A percentile compares a stretch with the other conserved stretches of the same genome.
These are phyloP conservation scores for Termitomyces sp. DNA, from an alignment of 768 basidiomycete genomes.

Conservation along the genomic window DNA sequence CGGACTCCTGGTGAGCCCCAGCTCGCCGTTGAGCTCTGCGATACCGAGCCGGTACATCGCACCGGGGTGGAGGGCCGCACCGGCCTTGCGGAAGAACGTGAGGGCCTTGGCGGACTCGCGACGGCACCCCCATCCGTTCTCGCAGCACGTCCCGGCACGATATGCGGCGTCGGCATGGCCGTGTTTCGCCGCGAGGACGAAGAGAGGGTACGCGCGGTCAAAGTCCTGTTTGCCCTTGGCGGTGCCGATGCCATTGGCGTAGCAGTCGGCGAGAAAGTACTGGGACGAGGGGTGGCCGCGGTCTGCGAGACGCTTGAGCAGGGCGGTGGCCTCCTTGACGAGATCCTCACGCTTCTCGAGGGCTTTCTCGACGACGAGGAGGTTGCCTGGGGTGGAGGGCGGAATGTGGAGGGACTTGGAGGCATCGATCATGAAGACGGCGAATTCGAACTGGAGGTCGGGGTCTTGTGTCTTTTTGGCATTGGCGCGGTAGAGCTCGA, in stretches of 20 bases:
- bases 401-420: slow-evolving; percentile 87
- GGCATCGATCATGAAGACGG: slow-evolving; percentile 98
- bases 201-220: slow-evolving; percentile 93
- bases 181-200: slow-evolving; percentile 94
- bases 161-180: slow-evolving; percentile 94
- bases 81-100: slow-evolving; percentile 91
- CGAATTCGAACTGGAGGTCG: slow-evolving; percentile 96
- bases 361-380: slow-evolving; percentile 77
- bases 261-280: slow-evolving; percentile 98
- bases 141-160: slow-evolving; percentile 95
- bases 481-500: slow-evolving; percentile 95
- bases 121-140: slow-evolving; percentile 98
- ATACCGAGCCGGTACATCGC: slow-evolving; percentile 97
- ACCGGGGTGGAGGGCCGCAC: slow-evolving; percentile 85
- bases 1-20: slow-evolving; percentile 78
- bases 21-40: slow-evolving; percentile 93
- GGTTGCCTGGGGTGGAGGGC: slow-evolving; percentile 59
- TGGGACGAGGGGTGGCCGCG: slow-evolving; percentile 92
- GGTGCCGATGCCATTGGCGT: slow-evolving; percentile 96
- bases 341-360: slow-evolving; percentile 82
- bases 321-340: slow-evolving; percentile 77
- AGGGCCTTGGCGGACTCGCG: slow-evolving; percentile 89
- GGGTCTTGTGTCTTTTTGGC: slow-evolving; percentile 99
- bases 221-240: slow-evolving; percentile 90
- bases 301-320: slow-evolving; percentile 90